phyloP scores from a whole-genome alignment of 2,329 filamentous ascomycete genomes.

The Domatiomyces globalis region DNA sequence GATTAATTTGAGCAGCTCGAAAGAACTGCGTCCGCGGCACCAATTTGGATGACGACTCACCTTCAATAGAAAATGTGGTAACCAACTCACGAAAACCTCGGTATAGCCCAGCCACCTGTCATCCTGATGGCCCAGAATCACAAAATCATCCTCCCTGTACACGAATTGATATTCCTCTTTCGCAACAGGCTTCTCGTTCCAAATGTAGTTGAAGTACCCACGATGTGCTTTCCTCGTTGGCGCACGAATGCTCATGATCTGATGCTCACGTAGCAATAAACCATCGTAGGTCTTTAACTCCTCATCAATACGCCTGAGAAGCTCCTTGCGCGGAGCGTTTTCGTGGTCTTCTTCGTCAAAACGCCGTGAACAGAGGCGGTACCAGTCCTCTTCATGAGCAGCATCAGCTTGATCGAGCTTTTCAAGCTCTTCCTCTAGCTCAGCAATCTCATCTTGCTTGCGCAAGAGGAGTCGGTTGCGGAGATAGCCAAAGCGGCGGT shows the following conservation, averaged over 20 bases:
- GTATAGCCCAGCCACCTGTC: neutral
- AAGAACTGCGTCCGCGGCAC: too few relatives aligned
- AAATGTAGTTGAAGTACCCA: neutral
- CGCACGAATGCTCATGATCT: neutral
- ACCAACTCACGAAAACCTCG: neutral
- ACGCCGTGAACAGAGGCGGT: neutral
- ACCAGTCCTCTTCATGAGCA: neutral
- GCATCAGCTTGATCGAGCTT: neutral
- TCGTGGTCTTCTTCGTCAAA: neutral
- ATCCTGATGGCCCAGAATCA: neutral
- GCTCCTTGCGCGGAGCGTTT: neutral
- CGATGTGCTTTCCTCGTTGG: neutral
- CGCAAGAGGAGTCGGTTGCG: slow-evolving; percentile 26
- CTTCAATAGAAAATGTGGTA: neutral
- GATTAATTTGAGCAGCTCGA: neutral
- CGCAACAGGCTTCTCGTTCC: neutral
- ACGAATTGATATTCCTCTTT: neutral
- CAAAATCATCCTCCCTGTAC: slow-evolving; percentile 1
- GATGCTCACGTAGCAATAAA: neutral
- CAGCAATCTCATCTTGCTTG: slow-evolving; percentile 19
- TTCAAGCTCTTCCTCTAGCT: slow-evolving; percentile 18
- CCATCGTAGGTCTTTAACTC: neutral
- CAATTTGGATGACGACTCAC: too few relatives aligned
- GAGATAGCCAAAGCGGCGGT: slow-evolving; percentile 29
- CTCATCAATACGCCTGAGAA: neutral